Conservation (phyloP, 768 basidiomycete species). For the Obba rivulosa region DNA sequence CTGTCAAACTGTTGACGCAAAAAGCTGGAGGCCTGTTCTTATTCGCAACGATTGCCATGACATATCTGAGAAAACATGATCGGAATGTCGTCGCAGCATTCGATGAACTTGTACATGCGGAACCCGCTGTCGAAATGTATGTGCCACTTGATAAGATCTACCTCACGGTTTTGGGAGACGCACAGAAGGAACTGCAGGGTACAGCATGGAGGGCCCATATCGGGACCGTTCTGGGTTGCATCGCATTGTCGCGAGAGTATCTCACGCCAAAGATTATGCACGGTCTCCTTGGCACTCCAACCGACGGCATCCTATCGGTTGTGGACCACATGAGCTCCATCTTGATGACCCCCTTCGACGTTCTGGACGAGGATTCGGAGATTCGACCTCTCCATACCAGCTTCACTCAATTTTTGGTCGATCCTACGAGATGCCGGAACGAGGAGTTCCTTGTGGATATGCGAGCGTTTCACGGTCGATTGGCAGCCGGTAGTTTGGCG, state of each 20-base stretch:
- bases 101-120: no score
- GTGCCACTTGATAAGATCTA: no score
- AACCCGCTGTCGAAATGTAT: no score
- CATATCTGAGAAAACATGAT: no score
- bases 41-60: no score
- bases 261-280: neutral
- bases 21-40: no score
- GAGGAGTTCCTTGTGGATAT: neutral
- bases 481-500: neutral
- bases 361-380: neutral
- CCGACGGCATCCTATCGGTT: neutral
- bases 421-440: neutral
- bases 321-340: neutral
- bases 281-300: neutral
- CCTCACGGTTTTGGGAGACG: no score
- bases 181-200: neutral
- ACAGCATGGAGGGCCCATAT: neutral
- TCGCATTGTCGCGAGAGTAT: neutral
- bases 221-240: neutral
- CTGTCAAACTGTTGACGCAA: no score
- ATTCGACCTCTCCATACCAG: neutral
- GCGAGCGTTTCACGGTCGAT: neutral
- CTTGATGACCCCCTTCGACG: neutral
- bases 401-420: neutral
- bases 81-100: no score